A percentile compares a stretch with the other conserved stretches of the same genome.
Evolutionary conservation across 2,329 filamentous ascomycete genomes (phyloP).

Genomic region (Pleurostoma richardsiae): DNA sequence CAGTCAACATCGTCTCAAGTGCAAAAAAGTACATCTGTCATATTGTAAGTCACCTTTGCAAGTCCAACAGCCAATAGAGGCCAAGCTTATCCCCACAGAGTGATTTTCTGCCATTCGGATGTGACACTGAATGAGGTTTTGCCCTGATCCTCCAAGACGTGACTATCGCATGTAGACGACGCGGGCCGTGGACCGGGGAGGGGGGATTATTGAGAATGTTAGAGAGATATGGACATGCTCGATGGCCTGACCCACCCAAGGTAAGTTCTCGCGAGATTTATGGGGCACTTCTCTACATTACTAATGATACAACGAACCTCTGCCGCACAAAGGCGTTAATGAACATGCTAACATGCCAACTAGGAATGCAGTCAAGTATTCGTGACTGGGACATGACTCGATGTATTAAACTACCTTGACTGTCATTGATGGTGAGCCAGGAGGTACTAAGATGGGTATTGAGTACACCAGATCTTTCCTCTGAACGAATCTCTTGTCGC

Average conservation of each 20-base stretch:
- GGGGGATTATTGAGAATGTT: no score
- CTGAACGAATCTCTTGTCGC: neutral
- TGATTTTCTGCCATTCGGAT: neutral
- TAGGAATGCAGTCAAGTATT: neutral
- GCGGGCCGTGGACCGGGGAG: no score
- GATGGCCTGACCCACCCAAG: neutral
- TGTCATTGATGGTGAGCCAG: no score
- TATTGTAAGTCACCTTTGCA: neutral
- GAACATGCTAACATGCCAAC: no score
- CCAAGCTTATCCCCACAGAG: neutral
- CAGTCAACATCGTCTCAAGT: neutral
- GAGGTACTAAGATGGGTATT: no score
- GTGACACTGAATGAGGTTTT: neutral
- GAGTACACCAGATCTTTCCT: no score
- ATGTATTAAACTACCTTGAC: no score
- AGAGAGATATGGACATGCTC: no score
- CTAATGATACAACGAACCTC: neutral
- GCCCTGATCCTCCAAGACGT: no score
- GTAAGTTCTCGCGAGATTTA: neutral
- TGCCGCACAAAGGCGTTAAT: neutral
- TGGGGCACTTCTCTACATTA: neutral
- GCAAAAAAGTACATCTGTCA: neutral
- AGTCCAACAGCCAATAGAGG: neutral
- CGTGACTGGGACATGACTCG: neutral
- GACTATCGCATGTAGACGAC: no score